A percentile compares a stretch with the other conserved stretches of the same genome.
Conservation (phyloP, 2,329 filamentous ascomycete species). For the Penicillium sp. region DNA sequence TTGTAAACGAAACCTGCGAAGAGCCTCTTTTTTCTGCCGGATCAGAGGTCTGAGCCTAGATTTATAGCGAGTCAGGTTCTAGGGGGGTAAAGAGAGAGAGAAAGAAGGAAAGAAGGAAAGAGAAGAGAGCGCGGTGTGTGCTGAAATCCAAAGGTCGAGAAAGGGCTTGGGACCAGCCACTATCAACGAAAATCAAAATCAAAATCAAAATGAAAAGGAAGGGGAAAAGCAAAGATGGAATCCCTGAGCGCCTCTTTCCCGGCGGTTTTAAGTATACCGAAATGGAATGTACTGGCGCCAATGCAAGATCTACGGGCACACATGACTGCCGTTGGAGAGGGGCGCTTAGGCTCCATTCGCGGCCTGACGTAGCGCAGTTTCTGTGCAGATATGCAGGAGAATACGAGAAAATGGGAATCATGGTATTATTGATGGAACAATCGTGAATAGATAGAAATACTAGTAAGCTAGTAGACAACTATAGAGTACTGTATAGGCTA, state of each 20-base stretch:
- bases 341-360: constrained; percentile 22
- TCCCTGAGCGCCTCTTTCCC: background rate
- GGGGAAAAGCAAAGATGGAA: constrained; percentile 2
- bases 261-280: constrained; percentile 1
- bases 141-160: background rate
- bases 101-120: background rate
- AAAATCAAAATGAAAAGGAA: constrained; percentile 4
- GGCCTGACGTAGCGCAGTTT: constrained; percentile 9
- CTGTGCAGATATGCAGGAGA: background rate
- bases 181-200: constrained; percentile 2
- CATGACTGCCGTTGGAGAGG: constrained; percentile 19
- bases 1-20: background rate
- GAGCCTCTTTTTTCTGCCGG: background rate
- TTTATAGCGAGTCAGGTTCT: background rate
- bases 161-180: background rate
- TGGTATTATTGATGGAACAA: background rate
- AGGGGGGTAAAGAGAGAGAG: constrained; percentile 8
- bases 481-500: background rate
- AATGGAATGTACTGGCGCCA: background rate
- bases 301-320: constrained; percentile 20
- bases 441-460: background rate
- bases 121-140: background rate
- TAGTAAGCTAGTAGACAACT: background rate
- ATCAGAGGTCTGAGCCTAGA: background rate
- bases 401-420: background rate